A percentile compares a stretch with the other conserved stretches of the same genome.
Conservation (phyloP, 345 rosid species). For the thale cress (Arabidopsis thaliana) region DNA sequence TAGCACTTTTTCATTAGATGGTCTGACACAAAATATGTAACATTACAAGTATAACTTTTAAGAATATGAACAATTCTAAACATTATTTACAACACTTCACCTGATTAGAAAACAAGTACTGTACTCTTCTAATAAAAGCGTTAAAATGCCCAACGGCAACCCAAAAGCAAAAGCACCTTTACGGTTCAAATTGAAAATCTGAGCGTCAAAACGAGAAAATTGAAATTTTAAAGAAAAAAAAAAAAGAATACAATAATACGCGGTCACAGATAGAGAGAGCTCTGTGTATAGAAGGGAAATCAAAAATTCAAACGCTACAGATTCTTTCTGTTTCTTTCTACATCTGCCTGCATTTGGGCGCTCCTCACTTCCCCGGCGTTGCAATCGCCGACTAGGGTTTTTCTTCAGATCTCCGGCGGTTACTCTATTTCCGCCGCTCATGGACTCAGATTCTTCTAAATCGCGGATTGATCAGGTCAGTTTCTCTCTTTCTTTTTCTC, state of each 20-base stretch:
- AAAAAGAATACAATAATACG: background rate
- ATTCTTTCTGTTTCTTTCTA: slow-evolving; percentile 11
- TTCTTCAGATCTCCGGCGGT: slow-evolving; percentile 40
- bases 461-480: slow-evolving; percentile 75
- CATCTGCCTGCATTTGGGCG: slow-evolving; percentile 26
- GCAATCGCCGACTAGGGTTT: slow-evolving; percentile 47
- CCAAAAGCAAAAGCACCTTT: slow-evolving; percentile 32
- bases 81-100: background rate
- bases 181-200: slow-evolving; percentile 26
- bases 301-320: slow-evolving; percentile 40
- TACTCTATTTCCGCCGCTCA: slow-evolving; percentile 39
- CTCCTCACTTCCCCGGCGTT: slow-evolving; percentile 23
- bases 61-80: background rate
- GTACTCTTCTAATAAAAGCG: no score
- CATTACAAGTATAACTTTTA: background rate
- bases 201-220: background rate
- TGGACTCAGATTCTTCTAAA: slow-evolving; percentile 72
- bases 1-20: slow-evolving; percentile 6
- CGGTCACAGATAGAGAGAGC: background rate
- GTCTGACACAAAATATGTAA: background rate
- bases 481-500: background rate
- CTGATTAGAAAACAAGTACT: no score
- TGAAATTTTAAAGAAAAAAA: background rate
- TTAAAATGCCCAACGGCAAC: background rate
- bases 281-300: slow-evolving; percentile 25